Evolutionary conservation across 2,329 filamentous ascomycete species (phyloP).

Genomic region (Aspergillus thermomutatus): DNA sequence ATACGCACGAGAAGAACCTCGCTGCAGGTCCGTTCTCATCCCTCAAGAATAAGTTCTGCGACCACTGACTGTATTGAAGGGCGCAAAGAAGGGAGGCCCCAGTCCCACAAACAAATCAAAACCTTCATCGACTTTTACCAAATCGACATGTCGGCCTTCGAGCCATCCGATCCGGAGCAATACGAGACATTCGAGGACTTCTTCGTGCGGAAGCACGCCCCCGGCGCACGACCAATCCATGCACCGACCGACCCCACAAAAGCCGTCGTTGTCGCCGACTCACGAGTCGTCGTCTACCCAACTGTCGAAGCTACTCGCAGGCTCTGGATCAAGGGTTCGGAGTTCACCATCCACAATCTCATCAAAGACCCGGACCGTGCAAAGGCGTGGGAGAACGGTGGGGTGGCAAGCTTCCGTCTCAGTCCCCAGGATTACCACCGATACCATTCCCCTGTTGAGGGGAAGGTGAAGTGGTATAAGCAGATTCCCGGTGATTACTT

Average conservation of each 20-base stretch:
- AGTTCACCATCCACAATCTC: slow-evolving; percentile 42
- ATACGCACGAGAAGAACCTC: slow-evolving; percentile 36
- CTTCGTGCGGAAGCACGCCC: slow-evolving; percentile 35
- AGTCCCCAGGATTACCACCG: slow-evolving; percentile 47
- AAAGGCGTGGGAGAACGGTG: slow-evolving; percentile 31
- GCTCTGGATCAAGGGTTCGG: slow-evolving; percentile 45
- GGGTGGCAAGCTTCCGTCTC: slow-evolving; percentile 42
- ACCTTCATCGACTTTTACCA: slow-evolving; percentile 22
- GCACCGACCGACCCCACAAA: slow-evolving; percentile 23
- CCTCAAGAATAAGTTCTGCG: no score
- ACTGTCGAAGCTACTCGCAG: slow-evolving; percentile 30
- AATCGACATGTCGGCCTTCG: slow-evolving; percentile 31
- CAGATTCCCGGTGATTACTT: slow-evolving; percentile 45
- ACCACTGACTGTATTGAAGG: not conserved
- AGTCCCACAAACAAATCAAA: slow-evolving; percentile 35
- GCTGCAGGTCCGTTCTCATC: slow-evolving; percentile 20
- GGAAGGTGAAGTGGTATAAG: slow-evolving; percentile 36
- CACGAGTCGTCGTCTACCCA: slow-evolving; percentile 36
- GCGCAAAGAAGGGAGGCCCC: slow-evolving; percentile 22
- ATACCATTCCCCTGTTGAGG: slow-evolving; percentile 44
- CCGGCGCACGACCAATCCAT: slow-evolving; percentile 33
- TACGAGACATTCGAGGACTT: slow-evolving; percentile 41
- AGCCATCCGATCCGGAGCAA: slow-evolving; percentile 31
- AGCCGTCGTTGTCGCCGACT: slow-evolving; percentile 36
- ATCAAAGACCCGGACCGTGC: slow-evolving; percentile 34